phyloP scores from a whole-genome alignment of 331 rosid genomes.

The Arachis monticola region DNA sequence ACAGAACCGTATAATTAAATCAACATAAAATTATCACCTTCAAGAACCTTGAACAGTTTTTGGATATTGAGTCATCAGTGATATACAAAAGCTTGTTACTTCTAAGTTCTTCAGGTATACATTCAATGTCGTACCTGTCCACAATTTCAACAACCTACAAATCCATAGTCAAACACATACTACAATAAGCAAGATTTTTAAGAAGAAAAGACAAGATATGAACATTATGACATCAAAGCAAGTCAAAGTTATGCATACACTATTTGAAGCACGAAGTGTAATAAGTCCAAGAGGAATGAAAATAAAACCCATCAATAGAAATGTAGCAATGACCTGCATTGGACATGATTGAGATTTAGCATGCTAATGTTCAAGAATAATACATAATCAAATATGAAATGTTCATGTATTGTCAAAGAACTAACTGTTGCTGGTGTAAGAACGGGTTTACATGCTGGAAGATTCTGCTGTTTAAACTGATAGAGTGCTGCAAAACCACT shows the following conservation, averaged over 20 bases:
- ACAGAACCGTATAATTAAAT: conserved; percentile 13
- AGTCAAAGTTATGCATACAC: conserved; percentile 52
- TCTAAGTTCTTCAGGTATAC: conserved; percentile 67
- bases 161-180: conserved; percentile 40
- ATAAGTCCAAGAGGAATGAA: conserved; percentile 88
- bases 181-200: conserved; percentile 34
- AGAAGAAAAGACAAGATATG: conserved; percentile 2
- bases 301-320: conserved; percentile 64
- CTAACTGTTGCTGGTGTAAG: conserved; percentile 88
- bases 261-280: conserved; percentile 66
- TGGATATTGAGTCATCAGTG: conserved; percentile 67
- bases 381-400: conserved; percentile 10
- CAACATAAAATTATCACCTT: conserved; percentile 57
- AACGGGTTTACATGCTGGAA: conserved; percentile 94
- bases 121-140: conserved; percentile 77
- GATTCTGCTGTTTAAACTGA: conserved; percentile 88
- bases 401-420: conserved; percentile 42
- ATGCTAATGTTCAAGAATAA: conserved; percentile 9
- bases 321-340: conserved; percentile 79
- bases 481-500: conserved; percentile 60
- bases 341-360: conserved; percentile 40
- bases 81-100: conserved; percentile 79
- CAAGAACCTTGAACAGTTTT: conserved; percentile 71
- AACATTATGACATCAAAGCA: conserved; percentile 29
- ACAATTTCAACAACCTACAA: conserved; percentile 86